Evolutionary conservation across 2,329 filamentous ascomycete genomes (phyloP), one percentile per base, ranked within the genome.

Genomic region (Fusarium continuum): DNA sequence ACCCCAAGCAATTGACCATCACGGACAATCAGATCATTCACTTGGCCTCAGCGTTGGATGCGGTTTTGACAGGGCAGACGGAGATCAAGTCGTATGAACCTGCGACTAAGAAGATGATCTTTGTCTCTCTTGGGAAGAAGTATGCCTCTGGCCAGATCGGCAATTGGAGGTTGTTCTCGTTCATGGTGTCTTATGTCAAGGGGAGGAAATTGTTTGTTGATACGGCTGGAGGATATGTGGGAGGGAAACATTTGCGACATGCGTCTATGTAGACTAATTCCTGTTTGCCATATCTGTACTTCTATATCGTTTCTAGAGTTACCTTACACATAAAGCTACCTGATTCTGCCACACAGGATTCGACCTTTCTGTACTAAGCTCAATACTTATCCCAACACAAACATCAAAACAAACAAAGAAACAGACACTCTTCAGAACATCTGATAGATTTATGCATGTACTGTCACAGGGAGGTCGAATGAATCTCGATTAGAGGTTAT

Each of bases 1-100:
- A 80, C 43, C 62, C 72, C 8, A 79, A 80, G 50, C 77, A 75
- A 31, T 65, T 75, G n/a, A 69, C 73, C 1, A 60, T 73, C 3
- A 71, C 70, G 1, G 74, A 75, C 43, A 68, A 64, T 31, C 75
- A 77, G 45, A 73, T 76, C 43, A 69, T 74, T 13, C 64, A 72
- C 46, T 46, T 78, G 22, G 70, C 72, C 3, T 56, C 58, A 8
- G 74, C 76, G 8, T 67, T 79, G 26, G 67, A 75, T 11, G 47
- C 57, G 3, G 52, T 54, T 2, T 38, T 77, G 23, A 69, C 67
- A 0, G 69, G 55, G 2, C 40, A 65, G 2, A 22, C 45, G 2
- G 8, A 41, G 0, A 22, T 60, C 0, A 55, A 54, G 14, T 9
- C 47, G 0, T 75, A 74, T 41, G 25, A 62, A 14, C 71, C 69